Conservation (phyloP, 2,329 filamentous ascomycete genomes). For the Talaromyces sp. region DNA sequence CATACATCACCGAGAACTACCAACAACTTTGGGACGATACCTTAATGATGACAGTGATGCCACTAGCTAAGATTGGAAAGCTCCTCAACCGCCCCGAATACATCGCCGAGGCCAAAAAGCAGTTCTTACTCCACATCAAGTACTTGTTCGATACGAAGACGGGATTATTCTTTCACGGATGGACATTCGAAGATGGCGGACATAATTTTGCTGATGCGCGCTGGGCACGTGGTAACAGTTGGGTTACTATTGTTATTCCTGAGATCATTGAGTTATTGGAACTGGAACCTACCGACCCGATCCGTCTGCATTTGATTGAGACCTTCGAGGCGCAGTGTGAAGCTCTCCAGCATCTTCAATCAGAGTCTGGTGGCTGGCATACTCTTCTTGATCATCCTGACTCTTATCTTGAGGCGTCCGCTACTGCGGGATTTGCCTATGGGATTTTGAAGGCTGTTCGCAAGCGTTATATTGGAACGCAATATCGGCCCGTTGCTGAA, state of each 20-base stretch:
- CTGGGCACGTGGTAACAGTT: constrained; percentile 61
- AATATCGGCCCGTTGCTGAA: constrained; percentile 64
- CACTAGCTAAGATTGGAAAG: constrained; percentile 76
- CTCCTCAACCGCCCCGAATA: constrained; percentile 71
- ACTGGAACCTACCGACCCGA: constrained; percentile 60
- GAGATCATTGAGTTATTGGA: constrained; percentile 77
- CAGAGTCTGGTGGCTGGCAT: constrained; percentile 68
- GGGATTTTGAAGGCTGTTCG: constrained; percentile 74
- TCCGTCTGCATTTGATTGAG: constrained; percentile 54
- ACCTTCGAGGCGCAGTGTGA: constrained; percentile 71
- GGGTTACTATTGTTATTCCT: constrained; percentile 81
- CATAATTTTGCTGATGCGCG: constrained; percentile 60
- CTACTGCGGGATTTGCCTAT: constrained; percentile 79
- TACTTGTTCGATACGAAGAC: constrained; percentile 74
- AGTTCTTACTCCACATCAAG: constrained; percentile 76
- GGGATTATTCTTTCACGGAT: constrained; percentile 79
- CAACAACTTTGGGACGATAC: constrained; percentile 85
- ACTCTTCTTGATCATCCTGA: constrained; percentile 73
- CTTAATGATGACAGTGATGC: constrained; percentile 84
- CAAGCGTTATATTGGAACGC: constrained; percentile 67
- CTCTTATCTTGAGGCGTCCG: constrained; percentile 75
- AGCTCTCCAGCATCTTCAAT: constrained; percentile 65
- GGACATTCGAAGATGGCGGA: constrained; percentile 71
- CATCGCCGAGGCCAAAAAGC: constrained; percentile 74
- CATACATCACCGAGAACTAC: constrained; percentile 70